phyloP scores from a whole-genome alignment of 106 monocot genomes.

The Apostasia shenzhenica region DNA sequence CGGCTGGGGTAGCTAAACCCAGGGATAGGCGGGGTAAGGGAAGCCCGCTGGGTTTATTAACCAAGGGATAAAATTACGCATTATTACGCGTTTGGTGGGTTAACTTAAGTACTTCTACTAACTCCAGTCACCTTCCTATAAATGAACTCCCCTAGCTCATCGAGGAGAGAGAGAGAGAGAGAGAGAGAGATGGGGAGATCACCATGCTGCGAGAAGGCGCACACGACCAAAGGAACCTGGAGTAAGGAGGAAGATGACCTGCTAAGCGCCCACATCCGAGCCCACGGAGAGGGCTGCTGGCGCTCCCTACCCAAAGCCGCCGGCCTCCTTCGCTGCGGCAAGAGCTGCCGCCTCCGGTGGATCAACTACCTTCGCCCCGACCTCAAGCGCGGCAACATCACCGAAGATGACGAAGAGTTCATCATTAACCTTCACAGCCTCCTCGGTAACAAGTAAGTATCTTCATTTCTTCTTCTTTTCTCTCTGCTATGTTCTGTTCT shows the following conservation, averaged over 20 bases:
- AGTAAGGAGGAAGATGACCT: slow-evolving; percentile 32
- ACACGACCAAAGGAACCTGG: slow-evolving; percentile 36
- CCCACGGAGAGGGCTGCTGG: slow-evolving; percentile 34
- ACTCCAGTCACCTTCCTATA: no score
- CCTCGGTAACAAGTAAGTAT: slow-evolving; percentile 26
- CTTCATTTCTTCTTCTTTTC: neutral
- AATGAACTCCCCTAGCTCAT: neutral
- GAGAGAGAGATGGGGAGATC: slow-evolving; percentile 20
- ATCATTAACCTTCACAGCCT: slow-evolving; percentile 46
- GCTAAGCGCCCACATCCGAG: slow-evolving; percentile 19
- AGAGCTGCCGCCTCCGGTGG: slow-evolving; percentile 36
- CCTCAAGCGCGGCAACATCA: slow-evolving; percentile 55
- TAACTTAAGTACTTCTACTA: no score
- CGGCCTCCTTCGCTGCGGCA: slow-evolving; percentile 25
- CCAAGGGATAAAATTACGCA: no score
- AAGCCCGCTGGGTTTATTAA: no score
- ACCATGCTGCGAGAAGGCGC: slow-evolving; percentile 32
- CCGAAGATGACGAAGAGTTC: slow-evolving; percentile 37
- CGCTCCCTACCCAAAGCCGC: slow-evolving; percentile 34
- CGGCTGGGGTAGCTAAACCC: no score
- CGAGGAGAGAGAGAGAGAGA: neutral
- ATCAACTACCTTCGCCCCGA: slow-evolving; percentile 43
- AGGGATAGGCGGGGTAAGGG: no score
- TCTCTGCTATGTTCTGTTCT: no score
- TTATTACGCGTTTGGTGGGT: no score